Base-by-base conservation (phyloP, 371 early-diverging fungal genomes). In the Mucor ambiguus region DNA sequence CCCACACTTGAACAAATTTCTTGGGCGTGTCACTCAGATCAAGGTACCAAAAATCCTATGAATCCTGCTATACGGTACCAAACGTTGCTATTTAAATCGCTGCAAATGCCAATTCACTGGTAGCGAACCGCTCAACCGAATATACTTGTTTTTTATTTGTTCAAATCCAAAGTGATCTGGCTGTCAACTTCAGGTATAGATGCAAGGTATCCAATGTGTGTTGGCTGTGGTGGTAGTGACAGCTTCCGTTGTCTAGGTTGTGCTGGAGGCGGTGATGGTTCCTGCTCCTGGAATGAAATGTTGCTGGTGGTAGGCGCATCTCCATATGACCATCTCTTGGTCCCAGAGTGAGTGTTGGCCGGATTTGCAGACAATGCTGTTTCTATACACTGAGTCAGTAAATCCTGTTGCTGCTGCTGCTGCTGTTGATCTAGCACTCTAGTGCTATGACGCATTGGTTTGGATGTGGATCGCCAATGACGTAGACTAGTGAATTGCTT, bases 141-240 rank as follows among this genome's bases (percentile, higher is more conserved):
- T 1, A n/a, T n/a, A n/a, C n/a, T n/a, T n/a, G n/a, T 37, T 3
- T 5, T 44, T 44, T n/a, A 44, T 44, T 44, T 20, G 7, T 44
- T 44, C 9, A 44, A 44, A n/a, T 18, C 49, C 24, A 49, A 26
- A 9, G 49, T 49, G 24, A 49, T 26, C 24, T 49, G 49, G 10
- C 49, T 49, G 10, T 49, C 59, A 48, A 58, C 67, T 57, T 67
- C 67, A 7, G 67, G 67, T 54, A 67, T 67, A 22, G 67, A 56
- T 20, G 56, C 62, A 11, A 67, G 60, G 32, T 67, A 61, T 6
- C 61, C 60, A 18, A 56, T 44, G 18, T 58, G 41, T n/a, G 32
- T 43, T 35, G n/a, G 44, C 24, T 56, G 57, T 14, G 64, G 64
- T 29, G 67, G 62, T 22, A 49, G 12, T 24, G 49, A 49, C 10